Evolutionary conservation across 2,329 filamentous ascomycete species (phyloP).

Genomic region (Botrytis hyacinthi): DNA sequence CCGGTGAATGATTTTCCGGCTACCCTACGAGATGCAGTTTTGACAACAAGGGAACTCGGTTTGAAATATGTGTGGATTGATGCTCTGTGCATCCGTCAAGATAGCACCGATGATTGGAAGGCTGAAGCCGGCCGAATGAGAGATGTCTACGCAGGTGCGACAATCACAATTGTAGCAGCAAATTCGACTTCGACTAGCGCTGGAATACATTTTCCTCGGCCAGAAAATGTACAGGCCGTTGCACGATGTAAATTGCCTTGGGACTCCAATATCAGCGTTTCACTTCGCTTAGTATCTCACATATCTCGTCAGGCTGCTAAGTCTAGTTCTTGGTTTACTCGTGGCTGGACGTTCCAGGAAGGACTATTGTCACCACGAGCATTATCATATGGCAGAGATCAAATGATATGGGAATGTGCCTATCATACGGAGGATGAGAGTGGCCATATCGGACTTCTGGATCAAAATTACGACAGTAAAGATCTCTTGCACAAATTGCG

Average conservation of each 20-base stretch:
- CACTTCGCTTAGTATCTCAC: conserved; percentile 12
- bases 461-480: conserved; percentile 24
- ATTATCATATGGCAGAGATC: conserved; percentile 20
- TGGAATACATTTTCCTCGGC: conserved; percentile 11
- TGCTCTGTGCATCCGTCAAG: conserved; percentile 19
- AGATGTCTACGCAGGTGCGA: conserved; percentile 16
- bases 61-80: conserved; percentile 20
- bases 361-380: conserved; percentile 16
- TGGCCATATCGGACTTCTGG: conserved; percentile 19
- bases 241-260: background rate
- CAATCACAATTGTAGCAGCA: conserved; percentile 8
- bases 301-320: conserved; percentile 17
- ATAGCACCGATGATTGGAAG: conserved; percentile 17
- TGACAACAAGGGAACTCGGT: conserved; percentile 5
- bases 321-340: conserved; percentile 18
- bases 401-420: conserved; percentile 22
- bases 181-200: conserved; percentile 18
- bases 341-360: conserved; percentile 20
- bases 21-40: conserved; percentile 13
- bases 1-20: conserved; percentile 6
- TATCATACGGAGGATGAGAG: conserved; percentile 17
- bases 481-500: conserved; percentile 21
- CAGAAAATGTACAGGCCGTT: background rate
- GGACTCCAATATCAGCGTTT: background rate
- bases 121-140: conserved; percentile 15